Conservation (phyloP, 2,329 filamentous ascomycete species). For the Aureobasidium melanogenum region DNA sequence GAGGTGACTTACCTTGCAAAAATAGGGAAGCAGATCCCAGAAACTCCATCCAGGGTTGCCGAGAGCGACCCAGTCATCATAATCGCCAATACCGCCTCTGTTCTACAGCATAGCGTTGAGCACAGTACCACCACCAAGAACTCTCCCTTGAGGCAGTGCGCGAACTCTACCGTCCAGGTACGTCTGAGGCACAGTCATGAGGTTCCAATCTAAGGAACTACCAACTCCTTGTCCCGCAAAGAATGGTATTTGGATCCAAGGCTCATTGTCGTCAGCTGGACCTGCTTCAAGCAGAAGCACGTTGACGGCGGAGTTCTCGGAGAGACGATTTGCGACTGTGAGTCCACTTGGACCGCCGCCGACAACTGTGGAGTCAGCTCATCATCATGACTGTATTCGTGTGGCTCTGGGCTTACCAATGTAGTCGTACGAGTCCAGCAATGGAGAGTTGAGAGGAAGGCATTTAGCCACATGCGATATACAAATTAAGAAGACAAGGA, state of each 20-base stretch:
- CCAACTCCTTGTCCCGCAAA: conserved; percentile 22
- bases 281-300: conserved; percentile 27
- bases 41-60: conserved; percentile 54
- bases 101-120: conserved; percentile 28
- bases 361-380: conserved; percentile 17
- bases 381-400: not conserved
- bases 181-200: conserved; percentile 20
- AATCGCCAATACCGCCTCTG: conserved; percentile 39
- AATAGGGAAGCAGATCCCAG: conserved; percentile 35
- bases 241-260: conserved; percentile 20
- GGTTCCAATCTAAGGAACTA: conserved; percentile 22
- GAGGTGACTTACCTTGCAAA: conserved; percentile 25
- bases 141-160: conserved; percentile 21
- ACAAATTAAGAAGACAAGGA: not conserved
- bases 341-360: conserved; percentile 24
- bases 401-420: conserved; percentile 15
- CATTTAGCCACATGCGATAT: not conserved
- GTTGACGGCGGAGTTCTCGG: conserved; percentile 22
- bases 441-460: conserved; percentile 22
- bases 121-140: conserved; percentile 26
- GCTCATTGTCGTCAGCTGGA: conserved; percentile 18
- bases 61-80: conserved; percentile 49
- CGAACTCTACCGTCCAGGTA: conserved; percentile 20
- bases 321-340: conserved; percentile 23
- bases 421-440: conserved; percentile 23